A percentile compares a stretch with the other conserved stretches of the same genome.
These are phyloP conservation scores for Dothideomycetes sp. DNA, from an alignment of 2,329 filamentous ascomycete species.

Conservation along the genomic window DNA sequence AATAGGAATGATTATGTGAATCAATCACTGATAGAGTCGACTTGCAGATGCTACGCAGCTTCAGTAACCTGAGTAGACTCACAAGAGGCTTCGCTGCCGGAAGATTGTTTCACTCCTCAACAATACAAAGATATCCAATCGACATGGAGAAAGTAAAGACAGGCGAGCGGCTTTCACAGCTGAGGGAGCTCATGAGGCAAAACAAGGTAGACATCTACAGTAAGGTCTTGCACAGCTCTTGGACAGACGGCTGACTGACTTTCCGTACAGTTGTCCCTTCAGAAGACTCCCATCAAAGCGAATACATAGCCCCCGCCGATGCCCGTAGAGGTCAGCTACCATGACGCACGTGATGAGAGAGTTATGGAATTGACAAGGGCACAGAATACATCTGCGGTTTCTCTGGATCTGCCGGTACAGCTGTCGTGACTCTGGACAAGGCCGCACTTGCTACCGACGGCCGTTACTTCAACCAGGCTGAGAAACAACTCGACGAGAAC, in stretches of 20 bases:
- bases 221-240: constrained; percentile 36
- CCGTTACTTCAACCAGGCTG: constrained; percentile 94
- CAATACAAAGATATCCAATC: constrained; percentile 16
- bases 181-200: constrained; percentile 80
- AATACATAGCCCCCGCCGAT: constrained; percentile 97
- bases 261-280: constrained; percentile 78
- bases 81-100: constrained; percentile 6
- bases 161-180: constrained; percentile 60
- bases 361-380: background rate
- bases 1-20: too few relatives aligned
- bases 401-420: constrained; percentile 87
- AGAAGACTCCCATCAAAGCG: constrained; percentile 93
- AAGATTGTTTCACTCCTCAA: constrained; percentile 19
- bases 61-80: constrained; percentile 3
- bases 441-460: constrained; percentile 91
- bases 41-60: constrained; percentile 9
- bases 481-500: constrained; percentile 81
- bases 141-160: constrained; percentile 77
- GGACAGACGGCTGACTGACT: constrained; percentile 30
- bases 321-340: constrained; percentile 57
- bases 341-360: background rate
- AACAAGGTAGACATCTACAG: constrained; percentile 85
- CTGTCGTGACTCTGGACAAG: constrained; percentile 75
- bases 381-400: constrained; percentile 83
- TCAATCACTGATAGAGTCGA: background rate